Percentiles rank a stretch among this genome's conserved stretches.
These are phyloP conservation scores for Lactarius psammicola DNA, from an alignment of 768 basidiomycete species.

Conservation along the genomic window DNA sequence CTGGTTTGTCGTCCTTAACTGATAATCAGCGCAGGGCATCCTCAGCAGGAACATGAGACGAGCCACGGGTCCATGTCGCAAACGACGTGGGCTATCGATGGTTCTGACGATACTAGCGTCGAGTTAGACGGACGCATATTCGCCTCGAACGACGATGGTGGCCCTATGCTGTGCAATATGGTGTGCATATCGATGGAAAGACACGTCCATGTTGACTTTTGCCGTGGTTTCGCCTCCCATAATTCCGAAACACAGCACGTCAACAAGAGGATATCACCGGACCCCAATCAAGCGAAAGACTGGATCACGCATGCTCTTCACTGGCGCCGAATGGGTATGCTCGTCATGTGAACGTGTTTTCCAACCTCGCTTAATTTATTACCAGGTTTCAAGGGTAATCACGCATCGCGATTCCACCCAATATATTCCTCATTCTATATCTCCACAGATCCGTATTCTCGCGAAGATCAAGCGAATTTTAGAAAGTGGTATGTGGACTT, in stretches of 20 bases:
- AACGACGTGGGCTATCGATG: conserved; percentile 55
- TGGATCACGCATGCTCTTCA: conserved; percentile 50
- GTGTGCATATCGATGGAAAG: conserved; percentile 53
- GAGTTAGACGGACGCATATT: conserved; percentile 58
- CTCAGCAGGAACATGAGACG: conserved; percentile 60
- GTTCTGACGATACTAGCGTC: conserved; percentile 45
- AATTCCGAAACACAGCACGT: conserved; percentile 49
- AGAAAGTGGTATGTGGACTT: conserved; percentile 30
- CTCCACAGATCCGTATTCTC: conserved; percentile 55
- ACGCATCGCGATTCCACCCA: too few species aligned
- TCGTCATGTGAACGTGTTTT: conserved; percentile 23
- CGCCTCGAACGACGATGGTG: conserved; percentile 51
- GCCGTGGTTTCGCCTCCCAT: conserved; percentile 45
- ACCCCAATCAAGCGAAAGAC: conserved; percentile 50
- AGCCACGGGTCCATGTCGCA: conserved; percentile 61
- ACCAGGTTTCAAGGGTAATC: conserved; percentile 53
- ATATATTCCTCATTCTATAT: neutral
- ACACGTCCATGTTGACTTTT: conserved; percentile 56
- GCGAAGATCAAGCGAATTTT: conserved; percentile 52
- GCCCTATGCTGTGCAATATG: conserved; percentile 62
- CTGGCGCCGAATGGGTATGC: conserved; percentile 48
- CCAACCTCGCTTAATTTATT: neutral
- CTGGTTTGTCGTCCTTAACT: neutral
- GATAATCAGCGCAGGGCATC: conserved; percentile 42
- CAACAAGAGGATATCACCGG: conserved; percentile 41